phyloP scores from a whole-genome alignment of 2,329 filamentous ascomycete genomes.

The Verticillium klebahnii region DNA sequence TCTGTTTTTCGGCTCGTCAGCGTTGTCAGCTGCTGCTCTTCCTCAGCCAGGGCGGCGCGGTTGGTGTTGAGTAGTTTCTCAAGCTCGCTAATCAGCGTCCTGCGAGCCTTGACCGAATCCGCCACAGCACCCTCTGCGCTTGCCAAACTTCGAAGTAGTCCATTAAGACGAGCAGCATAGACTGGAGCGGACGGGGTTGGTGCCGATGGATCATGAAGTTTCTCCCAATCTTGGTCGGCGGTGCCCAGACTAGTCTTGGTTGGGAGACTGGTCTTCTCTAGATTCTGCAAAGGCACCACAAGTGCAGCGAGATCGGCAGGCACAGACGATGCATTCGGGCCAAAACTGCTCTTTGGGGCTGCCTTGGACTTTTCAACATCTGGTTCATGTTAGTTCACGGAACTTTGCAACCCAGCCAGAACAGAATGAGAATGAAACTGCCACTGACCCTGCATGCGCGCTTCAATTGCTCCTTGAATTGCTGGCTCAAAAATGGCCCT shows the following conservation, averaged over 20 bases:
- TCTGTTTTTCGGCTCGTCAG: slow-evolving; percentile 63
- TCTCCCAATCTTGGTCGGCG: slow-evolving; percentile 79
- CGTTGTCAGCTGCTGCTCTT: slow-evolving; percentile 62
- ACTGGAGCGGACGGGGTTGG: slow-evolving; percentile 78
- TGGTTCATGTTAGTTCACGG: slow-evolving; percentile 23
- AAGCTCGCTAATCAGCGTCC: slow-evolving; percentile 70
- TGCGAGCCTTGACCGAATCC: slow-evolving; percentile 82
- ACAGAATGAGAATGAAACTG: neutral
- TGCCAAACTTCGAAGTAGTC: slow-evolving; percentile 83
- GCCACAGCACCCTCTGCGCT: slow-evolving; percentile 85
- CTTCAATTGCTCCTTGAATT: slow-evolving; percentile 77
- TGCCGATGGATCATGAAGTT: slow-evolving; percentile 67
- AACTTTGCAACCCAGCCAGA: neutral
- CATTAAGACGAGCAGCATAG: slow-evolving; percentile 82
- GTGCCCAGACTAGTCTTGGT: slow-evolving; percentile 63
- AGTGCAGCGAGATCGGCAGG: slow-evolving; percentile 75
- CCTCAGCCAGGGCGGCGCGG: slow-evolving; percentile 61
- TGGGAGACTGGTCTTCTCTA: slow-evolving; percentile 67
- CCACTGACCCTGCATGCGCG: slow-evolving; percentile 67
- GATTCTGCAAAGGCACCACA: slow-evolving; percentile 66
- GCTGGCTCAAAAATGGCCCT: slow-evolving; percentile 76
- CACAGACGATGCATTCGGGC: slow-evolving; percentile 42
- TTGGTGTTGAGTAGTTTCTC: slow-evolving; percentile 78
- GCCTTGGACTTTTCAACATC: slow-evolving; percentile 60
- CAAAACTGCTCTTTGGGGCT: slow-evolving; percentile 44